A percentile compares a stretch with the other conserved stretches of the same genome.
phyloP scores from a whole-genome alignment of 805 yeast species.

The Starmera quercuum region DNA sequence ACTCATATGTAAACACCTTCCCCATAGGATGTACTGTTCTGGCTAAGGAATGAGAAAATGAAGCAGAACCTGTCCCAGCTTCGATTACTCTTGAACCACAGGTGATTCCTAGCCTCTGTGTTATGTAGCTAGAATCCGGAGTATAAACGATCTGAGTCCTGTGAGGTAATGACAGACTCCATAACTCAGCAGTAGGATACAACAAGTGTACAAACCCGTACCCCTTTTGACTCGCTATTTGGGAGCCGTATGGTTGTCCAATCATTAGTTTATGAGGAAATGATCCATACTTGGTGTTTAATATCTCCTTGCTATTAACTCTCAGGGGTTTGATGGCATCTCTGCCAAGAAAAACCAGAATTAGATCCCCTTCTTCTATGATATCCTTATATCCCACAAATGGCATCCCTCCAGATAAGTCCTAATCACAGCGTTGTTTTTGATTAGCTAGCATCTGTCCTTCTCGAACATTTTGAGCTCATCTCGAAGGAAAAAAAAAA shows the following conservation, averaged over 20 bases:
- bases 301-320: conserved; percentile 47
- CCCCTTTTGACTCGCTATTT: conserved; percentile 67
- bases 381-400: conserved; percentile 53
- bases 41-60: conserved; percentile 88
- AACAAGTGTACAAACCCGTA: conserved; percentile 81
- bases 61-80: conserved; percentile 98
- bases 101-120: conserved; percentile 69
- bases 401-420: too few species aligned
- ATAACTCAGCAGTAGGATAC: conserved; percentile 90
- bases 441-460: not conserved
- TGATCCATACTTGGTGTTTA: conserved; percentile 85
- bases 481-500: too few species aligned
- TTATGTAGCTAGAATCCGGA: conserved; percentile 87
- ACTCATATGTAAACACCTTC: conserved; percentile 76
- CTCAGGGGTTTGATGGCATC: conserved; percentile 69
- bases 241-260: conserved; percentile 77
- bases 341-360: conserved; percentile 78
- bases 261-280: conserved; percentile 83
- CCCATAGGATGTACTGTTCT: conserved; percentile 58
- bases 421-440: not conserved
- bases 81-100: conserved; percentile 80
- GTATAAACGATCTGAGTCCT: conserved; percentile 97
- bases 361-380: conserved; percentile 84
- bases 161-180: conserved; percentile 96
- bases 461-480: too few species aligned